These are phyloP conservation scores for Crataegus laevigata DNA, from an alignment of 306 rosid species.

Conservation along the genomic window DNA sequence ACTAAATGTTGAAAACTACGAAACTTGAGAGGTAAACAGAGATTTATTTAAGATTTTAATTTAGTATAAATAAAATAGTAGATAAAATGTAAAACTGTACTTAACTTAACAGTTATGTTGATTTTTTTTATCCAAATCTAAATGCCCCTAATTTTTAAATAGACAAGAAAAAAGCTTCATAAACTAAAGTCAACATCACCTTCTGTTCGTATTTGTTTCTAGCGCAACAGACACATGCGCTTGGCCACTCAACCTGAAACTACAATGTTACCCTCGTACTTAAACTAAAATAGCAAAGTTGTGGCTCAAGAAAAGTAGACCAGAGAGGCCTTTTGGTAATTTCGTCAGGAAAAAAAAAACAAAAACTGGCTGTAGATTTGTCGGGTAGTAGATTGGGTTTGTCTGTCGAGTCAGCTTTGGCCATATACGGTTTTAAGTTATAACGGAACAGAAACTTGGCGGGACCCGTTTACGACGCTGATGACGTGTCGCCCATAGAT, in stretches of 20 bases:
- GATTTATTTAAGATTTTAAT: too few relatives aligned
- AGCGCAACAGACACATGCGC: not conserved
- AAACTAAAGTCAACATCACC: conserved; percentile 3
- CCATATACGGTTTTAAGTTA: not conserved
- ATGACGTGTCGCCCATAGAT: conserved; percentile 3
- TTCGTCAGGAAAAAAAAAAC: not conserved
- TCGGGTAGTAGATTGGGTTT: not conserved
- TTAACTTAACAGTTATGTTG: too few relatives aligned
- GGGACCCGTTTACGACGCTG: not conserved
- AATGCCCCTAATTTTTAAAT: not conserved
- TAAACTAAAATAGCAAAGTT: not conserved
- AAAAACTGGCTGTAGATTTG: conserved; percentile 1
- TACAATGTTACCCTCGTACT: not conserved
- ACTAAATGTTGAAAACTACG: too few relatives aligned
- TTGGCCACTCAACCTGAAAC: not conserved
- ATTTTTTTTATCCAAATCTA: too few relatives aligned
- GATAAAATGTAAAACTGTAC: too few relatives aligned
- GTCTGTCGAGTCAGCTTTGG: not conserved
- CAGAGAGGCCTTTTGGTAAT: not conserved
- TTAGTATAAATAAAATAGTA: too few relatives aligned
- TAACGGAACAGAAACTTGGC: not conserved
- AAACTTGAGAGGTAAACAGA: too few relatives aligned
- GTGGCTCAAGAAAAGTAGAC: not conserved
- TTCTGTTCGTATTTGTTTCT: not conserved
- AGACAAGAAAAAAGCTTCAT: not conserved